Evolutionary conservation across 2,329 filamentous ascomycete genomes (phyloP).

Genomic region (Aspergillus candidus): DNA sequence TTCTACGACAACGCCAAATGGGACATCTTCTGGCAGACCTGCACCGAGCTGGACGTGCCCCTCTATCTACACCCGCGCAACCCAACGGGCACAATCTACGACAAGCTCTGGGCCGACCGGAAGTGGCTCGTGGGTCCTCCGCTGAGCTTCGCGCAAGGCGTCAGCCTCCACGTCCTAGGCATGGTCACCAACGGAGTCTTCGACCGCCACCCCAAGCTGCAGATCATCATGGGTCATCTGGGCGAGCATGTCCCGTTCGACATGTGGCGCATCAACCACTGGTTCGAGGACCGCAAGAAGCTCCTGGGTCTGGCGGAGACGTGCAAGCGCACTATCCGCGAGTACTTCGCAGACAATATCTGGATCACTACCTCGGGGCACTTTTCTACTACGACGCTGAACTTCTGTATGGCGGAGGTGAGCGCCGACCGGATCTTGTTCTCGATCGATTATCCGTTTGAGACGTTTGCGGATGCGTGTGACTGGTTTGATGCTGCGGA

Average conservation of each 20-base stretch:
- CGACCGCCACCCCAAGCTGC: slow-evolving; percentile 42
- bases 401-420: slow-evolving; percentile 37
- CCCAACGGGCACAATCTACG: slow-evolving; percentile 51
- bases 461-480: slow-evolving; percentile 38
- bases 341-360: slow-evolving; percentile 38
- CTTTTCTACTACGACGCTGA: slow-evolving; percentile 36
- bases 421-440: slow-evolving; percentile 37
- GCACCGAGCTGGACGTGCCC: slow-evolving; percentile 56
- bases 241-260: slow-evolving; percentile 48
- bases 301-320: slow-evolving; percentile 29
- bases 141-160: slow-evolving; percentile 53
- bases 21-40: slow-evolving; percentile 54
- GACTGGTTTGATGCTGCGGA: slow-evolving; percentile 40
- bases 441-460: slow-evolving; percentile 39
- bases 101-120: slow-evolving; percentile 54
- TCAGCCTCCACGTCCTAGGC: slow-evolving; percentile 52
- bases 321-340: slow-evolving; percentile 42
- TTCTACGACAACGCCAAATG: slow-evolving; percentile 60
- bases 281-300: slow-evolving; percentile 38
- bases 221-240: slow-evolving; percentile 45
- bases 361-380: slow-evolving; percentile 40
- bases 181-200: slow-evolving; percentile 49
- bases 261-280: slow-evolving; percentile 44
- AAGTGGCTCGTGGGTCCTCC: slow-evolving; percentile 57
- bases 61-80: slow-evolving; percentile 59